Evolutionary conservation across 1,139 yeast species (phyloP).

Genomic region (Saccharomycopsis hybrid): DNA sequence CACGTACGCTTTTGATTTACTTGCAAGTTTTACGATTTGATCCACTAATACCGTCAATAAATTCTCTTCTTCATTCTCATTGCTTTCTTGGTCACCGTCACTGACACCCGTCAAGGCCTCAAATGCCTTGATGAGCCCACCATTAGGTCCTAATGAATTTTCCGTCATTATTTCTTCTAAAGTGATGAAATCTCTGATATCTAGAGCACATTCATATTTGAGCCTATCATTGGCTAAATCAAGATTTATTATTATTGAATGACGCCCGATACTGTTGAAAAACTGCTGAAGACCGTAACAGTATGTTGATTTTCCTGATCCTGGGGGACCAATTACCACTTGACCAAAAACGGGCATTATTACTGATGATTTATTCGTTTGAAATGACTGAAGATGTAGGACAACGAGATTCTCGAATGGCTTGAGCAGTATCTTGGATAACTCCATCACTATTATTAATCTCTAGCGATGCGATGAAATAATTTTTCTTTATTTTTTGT

Average conservation of each 20-base stretch:
- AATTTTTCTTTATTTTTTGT: too few relatives aligned
- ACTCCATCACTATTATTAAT: too few relatives aligned
- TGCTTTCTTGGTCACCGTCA: slow-evolving; percentile 24
- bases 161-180: slow-evolving; percentile 88
- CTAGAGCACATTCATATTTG: slow-evolving; percentile 79
- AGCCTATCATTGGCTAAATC: slow-evolving; percentile 92
- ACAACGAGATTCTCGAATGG: too few relatives aligned
- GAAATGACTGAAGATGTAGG: too few relatives aligned
- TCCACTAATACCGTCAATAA: slow-evolving; percentile 51
- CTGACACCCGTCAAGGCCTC: slow-evolving; percentile 42
- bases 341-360: slow-evolving; percentile 69
- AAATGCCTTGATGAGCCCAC: slow-evolving; percentile 85
- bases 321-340: slow-evolving; percentile 96
- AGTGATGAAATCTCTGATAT: slow-evolving; percentile 81
- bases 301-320: slow-evolving; percentile 93
- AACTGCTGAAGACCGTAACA: slow-evolving; percentile 91
- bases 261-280: slow-evolving; percentile 87
- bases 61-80: slow-evolving; percentile 34
- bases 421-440: too few relatives aligned
- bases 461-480: too few relatives aligned
- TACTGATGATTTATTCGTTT: not conserved
- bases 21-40: slow-evolving; percentile 51
- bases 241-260: slow-evolving; percentile 71
- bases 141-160: slow-evolving; percentile 84
- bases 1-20: slow-evolving; percentile 53